Evolutionary conservation across 768 basidiomycete species (phyloP).

Genomic region (Tylopilus sp.): DNA sequence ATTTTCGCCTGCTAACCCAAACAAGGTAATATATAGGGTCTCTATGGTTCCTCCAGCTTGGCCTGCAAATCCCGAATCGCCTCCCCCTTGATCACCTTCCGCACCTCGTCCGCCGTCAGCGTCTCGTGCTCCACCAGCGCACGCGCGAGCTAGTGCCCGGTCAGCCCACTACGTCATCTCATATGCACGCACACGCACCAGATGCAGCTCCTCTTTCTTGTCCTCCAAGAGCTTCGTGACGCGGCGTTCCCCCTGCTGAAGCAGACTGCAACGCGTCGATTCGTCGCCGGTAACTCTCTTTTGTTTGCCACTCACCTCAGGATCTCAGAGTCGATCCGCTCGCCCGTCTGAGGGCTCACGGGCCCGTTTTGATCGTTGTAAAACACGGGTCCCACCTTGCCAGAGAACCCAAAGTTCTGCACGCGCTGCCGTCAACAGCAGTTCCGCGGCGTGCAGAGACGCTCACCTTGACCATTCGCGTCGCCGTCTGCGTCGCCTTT

Average conservation of each 20-base stretch:
- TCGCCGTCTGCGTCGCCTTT: slow-evolving; percentile 75
- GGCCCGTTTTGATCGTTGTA: slow-evolving; percentile 69
- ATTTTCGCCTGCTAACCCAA: too few relatives aligned
- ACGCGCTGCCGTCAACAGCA: background rate
- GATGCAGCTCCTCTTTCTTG: slow-evolving; percentile 73
- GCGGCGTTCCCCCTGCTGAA: slow-evolving; percentile 68
- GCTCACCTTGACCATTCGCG: slow-evolving; percentile 84
- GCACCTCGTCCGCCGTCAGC: slow-evolving; percentile 80
- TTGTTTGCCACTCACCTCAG: slow-evolving; percentile 51
- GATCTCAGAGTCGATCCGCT: slow-evolving; percentile 88
- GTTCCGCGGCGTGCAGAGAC: background rate
- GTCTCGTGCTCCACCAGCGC: slow-evolving; percentile 97
- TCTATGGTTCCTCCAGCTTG: slow-evolving; percentile 35
- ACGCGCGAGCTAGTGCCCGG: slow-evolving; percentile 64
- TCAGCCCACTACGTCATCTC: too few relatives aligned
- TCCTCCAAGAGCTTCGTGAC: slow-evolving; percentile 60
- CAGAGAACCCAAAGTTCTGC: slow-evolving; percentile 77
- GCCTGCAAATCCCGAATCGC: slow-evolving; percentile 68
- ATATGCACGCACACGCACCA: slow-evolving; percentile 41
- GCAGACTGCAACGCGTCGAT: slow-evolving; percentile 39
- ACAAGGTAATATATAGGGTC: background rate
- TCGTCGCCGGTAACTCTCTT: too few relatives aligned
- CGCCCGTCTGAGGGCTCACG: slow-evolving; percentile 71
- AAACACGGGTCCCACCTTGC: slow-evolving; percentile 78
- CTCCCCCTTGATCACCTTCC: slow-evolving; percentile 81